phyloP scores from a whole-genome alignment of 2,329 filamentous ascomycete species.

The Didymella pinodella region DNA sequence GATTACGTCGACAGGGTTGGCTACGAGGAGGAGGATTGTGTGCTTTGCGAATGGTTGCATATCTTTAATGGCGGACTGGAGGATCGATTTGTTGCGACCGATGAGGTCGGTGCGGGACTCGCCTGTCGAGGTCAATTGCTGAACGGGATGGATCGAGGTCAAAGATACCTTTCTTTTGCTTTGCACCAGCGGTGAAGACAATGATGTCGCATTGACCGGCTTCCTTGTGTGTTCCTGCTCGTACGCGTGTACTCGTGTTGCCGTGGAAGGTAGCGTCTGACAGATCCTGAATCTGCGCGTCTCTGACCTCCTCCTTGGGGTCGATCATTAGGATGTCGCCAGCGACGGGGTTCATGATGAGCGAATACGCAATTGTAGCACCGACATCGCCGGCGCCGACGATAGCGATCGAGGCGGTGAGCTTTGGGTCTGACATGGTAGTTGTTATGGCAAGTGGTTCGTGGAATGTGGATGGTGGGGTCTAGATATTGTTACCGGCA shows the following conservation, averaged over 20 bases:
- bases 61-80: slow-evolving; percentile 30
- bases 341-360: slow-evolving; percentile 34
- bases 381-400: slow-evolving; percentile 36
- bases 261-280: slow-evolving; percentile 28
- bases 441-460: neutral
- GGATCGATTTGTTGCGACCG: slow-evolving; percentile 33
- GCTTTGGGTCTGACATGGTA: slow-evolving; percentile 25
- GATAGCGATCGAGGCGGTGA: slow-evolving; percentile 33
- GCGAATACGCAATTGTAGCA: slow-evolving; percentile 34
- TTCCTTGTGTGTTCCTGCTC: slow-evolving; percentile 35
- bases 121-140: slow-evolving; percentile 9
- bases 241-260: slow-evolving; percentile 27
- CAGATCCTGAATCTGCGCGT: slow-evolving; percentile 33
- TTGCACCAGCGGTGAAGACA: slow-evolving; percentile 32
- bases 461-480: too few relatives aligned
- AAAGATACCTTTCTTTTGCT: slow-evolving; percentile 30
- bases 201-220: slow-evolving; percentile 34
- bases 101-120: slow-evolving; percentile 33
- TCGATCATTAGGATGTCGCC: slow-evolving; percentile 33
- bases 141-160: neutral
- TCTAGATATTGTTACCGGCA: too few relatives aligned
- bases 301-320: slow-evolving; percentile 32
- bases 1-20: slow-evolving; percentile 35
- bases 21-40: slow-evolving; percentile 30
- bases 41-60: slow-evolving; percentile 31